Base-by-base conservation (phyloP, 768 basidiomycete genomes). In the Gloeopeniophorella convolvens region DNA sequence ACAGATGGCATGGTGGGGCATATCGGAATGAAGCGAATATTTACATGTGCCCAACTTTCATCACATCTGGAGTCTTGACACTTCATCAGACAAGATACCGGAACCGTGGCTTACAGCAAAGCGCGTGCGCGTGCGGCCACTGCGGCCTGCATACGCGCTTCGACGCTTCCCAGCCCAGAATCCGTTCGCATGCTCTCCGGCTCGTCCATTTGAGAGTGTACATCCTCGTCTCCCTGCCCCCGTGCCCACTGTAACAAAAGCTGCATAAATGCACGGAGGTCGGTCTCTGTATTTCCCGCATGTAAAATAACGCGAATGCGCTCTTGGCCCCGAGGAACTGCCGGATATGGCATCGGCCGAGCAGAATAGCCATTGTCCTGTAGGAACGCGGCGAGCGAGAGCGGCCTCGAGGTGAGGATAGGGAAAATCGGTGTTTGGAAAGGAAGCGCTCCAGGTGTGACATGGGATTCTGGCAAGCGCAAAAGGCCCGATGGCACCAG, bases 201-300 rank as follows among this genome's bases (percentile, higher is more conserved):
- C n/a, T n/a, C n/a, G n/a, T n/a, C n/a, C n/a, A n/a, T n/a, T n/a
- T n/a, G n/a, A n/a, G n/a, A n/a, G n/a, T n/a, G n/a, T n/a, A n/a
- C n/a, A n/a, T n/a, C n/a, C n/a, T n/a, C n/a, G n/a, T n/a, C n/a
- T n/a, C n/a, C n/a, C 28, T 16, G n/a, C 40, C 18, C 40, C 15
- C 26, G 15, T 24, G n/a, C 46, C 24, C 46, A 26, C 24, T 36
- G 35, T 15, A 20, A 21, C 13, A 39, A 11, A 21, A 39, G 37
- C 37, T n/a, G 16, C 2, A 39, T 21, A 21, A 39, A 80, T 63
- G 80, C 37, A 21, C 37, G 20, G 16, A 70, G 54, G 53, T 71
- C 68, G 18, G 39, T 47, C 44, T 57, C 36, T n/a, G 56, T 57
- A 32, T 57, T 60, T 13, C 37, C 43, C 5, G 53, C 52, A 23